Evolutionary conservation across 352 stramenopile species (phyloP), one percentile per base, ranked within the genome.

Genomic region (Peronosclerospora sorghi): DNA sequence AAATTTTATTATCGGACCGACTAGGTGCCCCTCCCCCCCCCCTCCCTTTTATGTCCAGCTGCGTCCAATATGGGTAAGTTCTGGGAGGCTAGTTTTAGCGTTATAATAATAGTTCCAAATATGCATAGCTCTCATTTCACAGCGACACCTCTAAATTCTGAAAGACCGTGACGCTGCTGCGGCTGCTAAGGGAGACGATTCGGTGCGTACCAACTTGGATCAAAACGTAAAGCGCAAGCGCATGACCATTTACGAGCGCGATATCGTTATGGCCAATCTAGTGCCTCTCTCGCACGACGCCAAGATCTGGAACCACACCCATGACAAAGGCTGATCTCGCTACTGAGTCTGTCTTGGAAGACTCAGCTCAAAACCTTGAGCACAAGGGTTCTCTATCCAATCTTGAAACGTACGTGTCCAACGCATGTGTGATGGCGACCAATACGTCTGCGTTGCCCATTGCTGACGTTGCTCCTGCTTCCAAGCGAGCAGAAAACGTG

Each of bases 281-380:
- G 76, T 95, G 37, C 78, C 87, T 48, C 61, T 99, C 20, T 96
- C 90, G 13, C 92, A 98, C 60, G 73, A 96, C 17, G 86, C 83
- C 53, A 73, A 86, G 21, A 60, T 89, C 20, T 95, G 80, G 86
- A 87, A 96, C n/a, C 64, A 73, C 63, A 19, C 89, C 98, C 59
- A 97, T 98, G 50, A 69, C 55, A 34, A 62, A 75, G n/a, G 88
- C 88, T 18, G 96, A 98, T 62, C 73, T 98, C 20, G 88, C 97
- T n/a, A 98, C 98, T 55, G 96, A 99, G 63, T 95, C 96, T 12
- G 95, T 99, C 0, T 97, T 98, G 56, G 95, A 99, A 59, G 90
- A 98, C 62, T 75, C 98, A 43, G 60, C 78, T n/a, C n/a, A n/a
- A n/a, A n/a, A n/a, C 21, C 68, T 99, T 10, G 98, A 99, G 81